Percentiles rank a stretch among this genome's conserved stretches.
Evolutionary conservation across 1,139 yeast genomes (phyloP).

Genomic region (Blastobotrys buckinghamii): DNA sequence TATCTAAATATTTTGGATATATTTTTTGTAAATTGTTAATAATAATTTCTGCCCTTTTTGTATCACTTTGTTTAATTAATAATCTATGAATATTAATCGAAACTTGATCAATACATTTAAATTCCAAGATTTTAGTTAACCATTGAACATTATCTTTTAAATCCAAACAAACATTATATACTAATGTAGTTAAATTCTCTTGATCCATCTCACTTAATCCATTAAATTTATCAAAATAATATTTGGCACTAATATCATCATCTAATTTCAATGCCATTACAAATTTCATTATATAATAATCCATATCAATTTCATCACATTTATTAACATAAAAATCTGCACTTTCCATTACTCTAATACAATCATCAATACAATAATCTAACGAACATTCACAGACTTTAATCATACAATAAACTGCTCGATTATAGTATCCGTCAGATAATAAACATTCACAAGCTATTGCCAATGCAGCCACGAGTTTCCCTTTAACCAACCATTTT

Average conservation of each 20-base stretch:
- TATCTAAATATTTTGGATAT: background rate
- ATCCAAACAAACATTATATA: conserved; percentile 3
- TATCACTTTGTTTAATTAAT: background rate
- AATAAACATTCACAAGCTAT: background rate
- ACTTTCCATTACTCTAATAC: conserved; percentile 1
- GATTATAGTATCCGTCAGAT: background rate
- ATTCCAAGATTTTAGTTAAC: background rate
- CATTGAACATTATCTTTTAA: background rate
- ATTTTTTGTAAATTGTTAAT: background rate
- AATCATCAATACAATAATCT: background rate
- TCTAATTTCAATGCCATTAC: background rate
- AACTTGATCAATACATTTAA: conserved; percentile 3
- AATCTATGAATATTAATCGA: background rate
- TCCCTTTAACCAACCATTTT: background rate
- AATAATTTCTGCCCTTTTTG: background rate
- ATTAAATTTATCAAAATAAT: background rate
- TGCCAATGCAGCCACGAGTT: conserved; percentile 2
- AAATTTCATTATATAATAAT: conserved; percentile 1
- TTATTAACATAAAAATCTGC: background rate
- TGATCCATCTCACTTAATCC: background rate
- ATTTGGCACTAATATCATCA: background rate
- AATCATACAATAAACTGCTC: conserved; percentile 1
- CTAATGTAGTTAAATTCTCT: background rate
- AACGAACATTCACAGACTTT: background rate
- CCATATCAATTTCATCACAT: background rate